These are phyloP conservation scores for Skeletonema costatum DNA, from an alignment of 108 stramenopile species.

Conservation along the genomic window DNA sequence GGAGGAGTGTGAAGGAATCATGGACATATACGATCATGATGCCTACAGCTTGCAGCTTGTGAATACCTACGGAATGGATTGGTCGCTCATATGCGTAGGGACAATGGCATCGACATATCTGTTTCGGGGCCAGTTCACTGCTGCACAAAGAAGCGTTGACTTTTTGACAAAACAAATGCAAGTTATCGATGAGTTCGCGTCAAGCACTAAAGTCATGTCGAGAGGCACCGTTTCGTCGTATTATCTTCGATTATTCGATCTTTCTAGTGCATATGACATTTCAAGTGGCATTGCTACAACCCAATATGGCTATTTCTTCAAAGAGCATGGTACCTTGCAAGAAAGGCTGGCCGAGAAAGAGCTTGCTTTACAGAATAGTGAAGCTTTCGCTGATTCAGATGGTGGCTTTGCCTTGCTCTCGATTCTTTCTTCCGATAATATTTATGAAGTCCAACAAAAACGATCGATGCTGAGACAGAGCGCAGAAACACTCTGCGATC, in stretches of 20 bases:
- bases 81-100: conserved; percentile 17
- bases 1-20: conserved; percentile 28
- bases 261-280: conserved; percentile 11
- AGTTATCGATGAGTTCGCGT: conserved; percentile 25
- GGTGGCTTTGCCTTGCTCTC: conserved; percentile 11
- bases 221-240: conserved; percentile 18
- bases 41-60: conserved; percentile 27
- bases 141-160: conserved; percentile 7
- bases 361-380: conserved; percentile 1
- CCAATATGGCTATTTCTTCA: conserved; percentile 25
- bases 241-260: conserved; percentile 22
- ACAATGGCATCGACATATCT: conserved; percentile 30
- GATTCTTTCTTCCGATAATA: conserved; percentile 10
- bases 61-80: conserved; percentile 27
- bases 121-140: conserved; percentile 20
- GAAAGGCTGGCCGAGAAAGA: conserved; percentile 12
- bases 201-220: conserved; percentile 32
- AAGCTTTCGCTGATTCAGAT: conserved; percentile 8
- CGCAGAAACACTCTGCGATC: conserved; percentile 27
- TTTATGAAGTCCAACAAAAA: not conserved
- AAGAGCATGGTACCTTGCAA: conserved; percentile 16
- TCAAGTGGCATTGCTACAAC: conserved; percentile 17
- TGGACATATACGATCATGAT: conserved; percentile 15
- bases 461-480: conserved; percentile 25
- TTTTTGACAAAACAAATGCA: conserved; percentile 26